Conservation (phyloP, 345 rosid genomes). For the Kernera saxatilis region DNA sequence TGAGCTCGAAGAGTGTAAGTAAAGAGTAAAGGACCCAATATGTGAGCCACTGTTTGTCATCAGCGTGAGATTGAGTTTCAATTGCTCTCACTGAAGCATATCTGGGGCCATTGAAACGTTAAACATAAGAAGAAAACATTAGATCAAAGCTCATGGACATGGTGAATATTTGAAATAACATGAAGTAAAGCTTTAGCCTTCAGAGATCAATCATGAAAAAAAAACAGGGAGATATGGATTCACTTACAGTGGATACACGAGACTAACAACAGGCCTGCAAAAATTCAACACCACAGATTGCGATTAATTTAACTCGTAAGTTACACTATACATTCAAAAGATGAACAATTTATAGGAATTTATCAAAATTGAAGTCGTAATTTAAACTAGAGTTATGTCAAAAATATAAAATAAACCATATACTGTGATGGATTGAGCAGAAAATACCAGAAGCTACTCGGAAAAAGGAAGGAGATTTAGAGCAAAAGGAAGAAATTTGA, state of each 20-base stretch:
- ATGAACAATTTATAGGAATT: not conserved
- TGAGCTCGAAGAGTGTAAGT: constrained; percentile 85
- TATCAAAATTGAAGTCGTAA: not conserved
- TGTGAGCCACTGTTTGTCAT: constrained; percentile 94
- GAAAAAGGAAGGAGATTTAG: not conserved
- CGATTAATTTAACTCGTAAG: not conserved
- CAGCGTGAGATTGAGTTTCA: constrained; percentile 75
- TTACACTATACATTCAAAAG: not conserved
- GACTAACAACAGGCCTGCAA: constrained; percentile 90
- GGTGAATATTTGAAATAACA: not conserved
- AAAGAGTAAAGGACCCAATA: constrained; percentile 94
- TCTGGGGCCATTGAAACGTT: constrained; percentile 34
- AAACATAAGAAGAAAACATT: not conserved
- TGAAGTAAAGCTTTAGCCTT: not conserved
- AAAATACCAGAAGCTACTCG: not conserved
- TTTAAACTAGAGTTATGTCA: not conserved
- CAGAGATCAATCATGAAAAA: not conserved
- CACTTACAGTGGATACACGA: constrained; percentile 92
- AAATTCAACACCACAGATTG: not conserved
- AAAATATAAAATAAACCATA: not conserved
- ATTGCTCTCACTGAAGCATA: constrained; percentile 84
- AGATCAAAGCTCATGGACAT: not conserved
- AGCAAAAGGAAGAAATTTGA: not conserved
- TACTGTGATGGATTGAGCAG: not conserved
- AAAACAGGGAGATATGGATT: not conserved